Evolutionary conservation across 2,329 filamentous ascomycete genomes (phyloP).

Genomic region (Phialophora tarda): DNA sequence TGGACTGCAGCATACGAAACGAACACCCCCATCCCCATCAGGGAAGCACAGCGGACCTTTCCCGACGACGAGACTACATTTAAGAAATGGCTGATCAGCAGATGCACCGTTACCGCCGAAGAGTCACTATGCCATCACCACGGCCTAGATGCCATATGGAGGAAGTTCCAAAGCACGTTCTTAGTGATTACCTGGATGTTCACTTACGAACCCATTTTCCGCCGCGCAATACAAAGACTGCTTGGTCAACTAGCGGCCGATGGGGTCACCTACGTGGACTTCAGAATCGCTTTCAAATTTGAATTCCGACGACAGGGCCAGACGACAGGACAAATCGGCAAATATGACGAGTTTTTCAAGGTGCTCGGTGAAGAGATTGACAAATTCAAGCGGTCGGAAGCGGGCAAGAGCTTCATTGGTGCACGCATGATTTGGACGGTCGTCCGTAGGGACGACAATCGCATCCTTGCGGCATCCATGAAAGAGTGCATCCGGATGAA

Average conservation of each 20-base stretch:
- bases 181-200: slow-evolving; percentile 73
- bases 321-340: slow-evolving; percentile 55
- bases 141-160: slow-evolving; percentile 83
- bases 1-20: slow-evolving; percentile 71
- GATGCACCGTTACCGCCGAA: slow-evolving; percentile 72
- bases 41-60: slow-evolving; percentile 72
- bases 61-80: slow-evolving; percentile 75
- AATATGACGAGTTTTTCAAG: slow-evolving; percentile 72
- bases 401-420: slow-evolving; percentile 81
- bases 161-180: slow-evolving; percentile 79
- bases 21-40: slow-evolving; percentile 63
- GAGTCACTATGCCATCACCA: slow-evolving; percentile 82
- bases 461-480: slow-evolving; percentile 77
- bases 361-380: slow-evolving; percentile 78
- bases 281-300: slow-evolving; percentile 75
- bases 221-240: slow-evolving; percentile 73
- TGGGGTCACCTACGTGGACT: slow-evolving; percentile 82
- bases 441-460: slow-evolving; percentile 67
- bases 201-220: slow-evolving; percentile 89
- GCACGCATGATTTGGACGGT: slow-evolving; percentile 85
- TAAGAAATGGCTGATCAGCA: slow-evolving; percentile 73
- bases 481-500: slow-evolving; percentile 85
- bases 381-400: slow-evolving; percentile 72
- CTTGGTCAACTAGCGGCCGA: slow-evolving; percentile 76
- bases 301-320: slow-evolving; percentile 69